Evolutionary conservation across 495 filamentous ascomycete species (phyloP), one percentile per base, ranked within the genome.

Genomic region (Lepraria neglecta): DNA sequence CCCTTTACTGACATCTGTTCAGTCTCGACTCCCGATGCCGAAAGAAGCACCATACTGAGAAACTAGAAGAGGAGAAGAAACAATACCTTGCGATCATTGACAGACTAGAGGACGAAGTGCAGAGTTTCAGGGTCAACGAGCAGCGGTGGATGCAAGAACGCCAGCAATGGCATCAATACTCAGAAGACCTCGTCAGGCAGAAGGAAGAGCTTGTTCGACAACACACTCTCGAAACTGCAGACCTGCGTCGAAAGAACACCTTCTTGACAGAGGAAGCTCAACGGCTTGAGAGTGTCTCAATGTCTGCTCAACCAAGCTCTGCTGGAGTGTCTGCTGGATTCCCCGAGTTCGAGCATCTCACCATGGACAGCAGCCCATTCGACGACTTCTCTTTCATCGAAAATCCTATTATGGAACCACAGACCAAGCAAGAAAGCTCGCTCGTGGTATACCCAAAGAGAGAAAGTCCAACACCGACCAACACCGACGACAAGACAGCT

Each of bases 11-110:
- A 81, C 71, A 47, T 66, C 7, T 55, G 11, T 64, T 43, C 69
- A 96, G 90, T 51, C 84, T 99, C 64, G 91, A 97, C 76, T 97
- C 95, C 33, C 87, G 94, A 64, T 94, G 97, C 73, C 87, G 95
- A 65, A 99, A 97, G 82, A 99, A 99, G 82, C 87, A 92, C 73
- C 92, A 99, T 76, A 97, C 94, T 30, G 92, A 97, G 78, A 87
- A 92, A 60, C 82, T 99, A 17, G 94, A 99, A 70, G 89, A 95
- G 70, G 91, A 97, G 76, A 95, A 96, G 82, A 96, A 97, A 77
- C 82, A 87, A 46, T 94, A 84, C 76, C 87, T 83, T 60, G 82
- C 80, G 60, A 69, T 85, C 66, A 87, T 97, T 71, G 78, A 77
- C 61, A 81, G 84, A 45, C 80, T 97, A 64, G 89, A 97, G 70